These are phyloP conservation scores for Talaromyces pinophilus DNA, from an alignment of 2,329 filamentous ascomycete species.

Conservation along the genomic window DNA sequence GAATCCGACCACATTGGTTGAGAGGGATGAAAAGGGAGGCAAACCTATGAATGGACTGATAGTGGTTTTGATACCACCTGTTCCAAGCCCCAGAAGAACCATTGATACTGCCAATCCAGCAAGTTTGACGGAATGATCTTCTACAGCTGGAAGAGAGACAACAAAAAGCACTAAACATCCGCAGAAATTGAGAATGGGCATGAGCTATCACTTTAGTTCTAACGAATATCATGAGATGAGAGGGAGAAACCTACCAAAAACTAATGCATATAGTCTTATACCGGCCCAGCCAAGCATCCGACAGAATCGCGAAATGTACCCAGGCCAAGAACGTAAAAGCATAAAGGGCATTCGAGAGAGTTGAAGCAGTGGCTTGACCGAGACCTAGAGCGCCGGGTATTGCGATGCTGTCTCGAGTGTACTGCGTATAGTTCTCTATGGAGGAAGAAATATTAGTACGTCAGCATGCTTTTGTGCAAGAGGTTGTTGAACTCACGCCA, in stretches of 20 bases:
- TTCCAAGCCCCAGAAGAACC: slow-evolving; percentile 42
- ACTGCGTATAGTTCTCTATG: slow-evolving; percentile 13
- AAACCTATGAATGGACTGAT: slow-evolving; percentile 39
- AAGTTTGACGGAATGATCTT: slow-evolving; percentile 26
- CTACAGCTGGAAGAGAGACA: slow-evolving; percentile 30
- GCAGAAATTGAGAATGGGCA: slow-evolving; percentile 18
- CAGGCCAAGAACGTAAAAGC: slow-evolving; percentile 51
- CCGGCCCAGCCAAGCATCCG: slow-evolving; percentile 44
- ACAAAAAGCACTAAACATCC: slow-evolving; percentile 30
- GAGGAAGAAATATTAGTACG: background rate
- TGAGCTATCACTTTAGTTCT: too few species aligned
- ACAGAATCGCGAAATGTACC: slow-evolving; percentile 38
- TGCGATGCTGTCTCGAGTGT: slow-evolving; percentile 27
- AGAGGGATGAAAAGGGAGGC: background rate
- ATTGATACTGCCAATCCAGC: slow-evolving; percentile 34
- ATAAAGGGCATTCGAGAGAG: slow-evolving; percentile 58
- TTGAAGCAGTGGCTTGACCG: slow-evolving; percentile 58
- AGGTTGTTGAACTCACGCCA: slow-evolving; percentile 4
- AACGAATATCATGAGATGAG: too few species aligned
- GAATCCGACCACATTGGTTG: background rate
- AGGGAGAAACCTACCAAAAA: slow-evolving; percentile 27
- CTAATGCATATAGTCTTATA: slow-evolving; percentile 32
- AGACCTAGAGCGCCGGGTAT: slow-evolving; percentile 56
- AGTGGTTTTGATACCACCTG: slow-evolving; percentile 40
- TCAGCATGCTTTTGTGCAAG: slow-evolving; percentile 10